Base-by-base conservation (phyloP, 2,329 filamentous ascomycete species). In the Diaporthe australafricana region DNA sequence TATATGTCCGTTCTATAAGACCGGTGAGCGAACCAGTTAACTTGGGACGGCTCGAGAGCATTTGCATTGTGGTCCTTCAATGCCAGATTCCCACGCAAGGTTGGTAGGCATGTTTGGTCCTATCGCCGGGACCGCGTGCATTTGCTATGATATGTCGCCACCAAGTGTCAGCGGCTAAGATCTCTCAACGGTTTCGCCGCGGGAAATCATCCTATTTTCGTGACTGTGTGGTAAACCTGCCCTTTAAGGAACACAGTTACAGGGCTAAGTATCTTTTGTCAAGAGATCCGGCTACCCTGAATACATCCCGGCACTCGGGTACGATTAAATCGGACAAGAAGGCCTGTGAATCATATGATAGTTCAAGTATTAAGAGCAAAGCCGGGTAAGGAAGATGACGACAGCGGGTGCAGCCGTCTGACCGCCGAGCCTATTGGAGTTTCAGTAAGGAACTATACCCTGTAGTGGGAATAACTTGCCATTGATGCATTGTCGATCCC, bases 401-500 rank as follows among this genome's bases (percentile, higher is more conserved):
- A 68, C 35, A 68, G 65, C 65, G 50, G 50, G 25, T 56, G 52
- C 65, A 55, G 38, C 65, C 38, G 65, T 56, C 52, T 56, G 65
- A 68, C 65, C 40, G 32, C 65, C 65, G 45, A 55, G 48, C 65
- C 38, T 56, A 20, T 16, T 68, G 38, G 65, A 35, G 65, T 68
- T 55, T 52, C 45, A 56, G 17, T 55, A 27, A 55, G 27, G 25
- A 55, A 47, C 50, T 47, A 68, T 68, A 22, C 48, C 65, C 60
- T 32, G 27, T 48, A 27, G 14, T 48, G 42, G 14, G 60, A 63
- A 35, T 35, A 63, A 63, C 27, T 35, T 22, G 60, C 60, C 42
- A 63, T 48, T 63, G 60, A 48, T 48, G 60, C 60, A 63, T 22
- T 63, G 60, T 63, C 60, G 60, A 63, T 63, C 60, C 60, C 60